A percentile compares a stretch with the other conserved stretches of the same genome.
phyloP scores from a whole-genome alignment of 768 basidiomycete genomes.

The Chalciporus pseudorubinellus region DNA sequence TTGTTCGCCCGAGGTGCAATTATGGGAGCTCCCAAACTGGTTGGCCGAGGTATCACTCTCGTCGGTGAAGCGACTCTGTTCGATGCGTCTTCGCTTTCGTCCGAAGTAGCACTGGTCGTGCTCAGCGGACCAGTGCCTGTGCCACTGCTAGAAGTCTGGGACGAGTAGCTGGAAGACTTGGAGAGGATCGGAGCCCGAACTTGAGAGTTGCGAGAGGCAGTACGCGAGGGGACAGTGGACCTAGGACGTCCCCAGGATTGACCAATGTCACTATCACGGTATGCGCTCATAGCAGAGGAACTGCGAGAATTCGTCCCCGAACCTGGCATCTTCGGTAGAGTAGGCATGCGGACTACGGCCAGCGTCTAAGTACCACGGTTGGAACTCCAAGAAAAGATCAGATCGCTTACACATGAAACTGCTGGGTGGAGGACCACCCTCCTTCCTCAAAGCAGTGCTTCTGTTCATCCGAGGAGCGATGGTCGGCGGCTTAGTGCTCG shows the following conservation, averaged over 20 bases:
- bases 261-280: conserved; percentile 18
- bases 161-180: conserved; percentile 22
- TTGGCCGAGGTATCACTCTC: conserved; percentile 45
- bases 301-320: conserved; percentile 38
- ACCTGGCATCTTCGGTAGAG: conserved; percentile 41
- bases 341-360: conserved; percentile 45
- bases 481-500: conserved; percentile 44
- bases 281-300: conserved; percentile 38
- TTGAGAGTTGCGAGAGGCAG: conserved; percentile 41
- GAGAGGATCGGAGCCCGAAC: conserved; percentile 11
- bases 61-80: conserved; percentile 24
- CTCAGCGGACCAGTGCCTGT: conserved; percentile 27
- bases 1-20: conserved; percentile 72
- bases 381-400: not conserved
- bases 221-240: conserved; percentile 34
- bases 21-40: conserved; percentile 55
- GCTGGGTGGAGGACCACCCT: conserved; percentile 52
- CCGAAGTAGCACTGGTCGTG: conserved; percentile 25
- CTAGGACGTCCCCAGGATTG: conserved; percentile 13
- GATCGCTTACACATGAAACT: conserved; percentile 67
- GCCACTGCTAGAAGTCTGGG: conserved; percentile 27
- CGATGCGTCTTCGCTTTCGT: conserved; percentile 22
- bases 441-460: conserved; percentile 45
- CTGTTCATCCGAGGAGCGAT: conserved; percentile 45
- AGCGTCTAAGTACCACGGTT: not conserved